A percentile compares a stretch with the other conserved stretches of the same genome.
Conservation (phyloP, 805 yeast species). For the Tetrapisispora arboricola region DNA sequence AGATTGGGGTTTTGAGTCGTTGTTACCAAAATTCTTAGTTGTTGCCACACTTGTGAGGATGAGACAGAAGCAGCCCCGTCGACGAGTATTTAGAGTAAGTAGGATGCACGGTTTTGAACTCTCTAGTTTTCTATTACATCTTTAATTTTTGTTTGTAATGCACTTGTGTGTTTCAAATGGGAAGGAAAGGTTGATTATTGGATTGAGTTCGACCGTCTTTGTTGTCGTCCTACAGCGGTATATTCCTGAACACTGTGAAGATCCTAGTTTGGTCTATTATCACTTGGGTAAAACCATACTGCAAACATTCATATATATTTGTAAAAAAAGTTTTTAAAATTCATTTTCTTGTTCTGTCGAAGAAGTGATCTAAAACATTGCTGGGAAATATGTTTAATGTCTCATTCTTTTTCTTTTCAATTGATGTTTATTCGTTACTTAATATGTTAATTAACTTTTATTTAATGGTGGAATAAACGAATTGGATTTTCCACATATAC, state of each 20-base stretch:
- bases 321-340: background rate
- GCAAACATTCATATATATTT: slow-evolving; percentile 54
- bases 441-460: background rate
- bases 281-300: slow-evolving; percentile 99
- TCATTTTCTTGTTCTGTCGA: background rate
- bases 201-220: slow-evolving; percentile 57
- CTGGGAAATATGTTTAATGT: no score
- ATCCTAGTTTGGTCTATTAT: slow-evolving; percentile 75
- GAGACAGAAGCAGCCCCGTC: slow-evolving; percentile 91
- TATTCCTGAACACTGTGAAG: slow-evolving; percentile 99
- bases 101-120: slow-evolving; percentile 33
- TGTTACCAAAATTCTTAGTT: slow-evolving; percentile 28
- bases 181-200: slow-evolving; percentile 2
- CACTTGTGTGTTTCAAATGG: background rate
- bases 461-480: slow-evolving; percentile 90
- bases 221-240: slow-evolving; percentile 69
- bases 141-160: background rate
- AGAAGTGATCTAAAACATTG: no score
- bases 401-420: background rate
- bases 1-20: slow-evolving; percentile 26
- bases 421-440: background rate
- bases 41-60: slow-evolving; percentile 43
- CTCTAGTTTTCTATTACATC: slow-evolving; percentile 12
- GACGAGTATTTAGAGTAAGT: slow-evolving; percentile 82
- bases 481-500: slow-evolving; percentile 96